Evolutionary conservation across 2,329 filamentous ascomycete genomes (phyloP).

Genomic region (Fusarium coffeatum): DNA sequence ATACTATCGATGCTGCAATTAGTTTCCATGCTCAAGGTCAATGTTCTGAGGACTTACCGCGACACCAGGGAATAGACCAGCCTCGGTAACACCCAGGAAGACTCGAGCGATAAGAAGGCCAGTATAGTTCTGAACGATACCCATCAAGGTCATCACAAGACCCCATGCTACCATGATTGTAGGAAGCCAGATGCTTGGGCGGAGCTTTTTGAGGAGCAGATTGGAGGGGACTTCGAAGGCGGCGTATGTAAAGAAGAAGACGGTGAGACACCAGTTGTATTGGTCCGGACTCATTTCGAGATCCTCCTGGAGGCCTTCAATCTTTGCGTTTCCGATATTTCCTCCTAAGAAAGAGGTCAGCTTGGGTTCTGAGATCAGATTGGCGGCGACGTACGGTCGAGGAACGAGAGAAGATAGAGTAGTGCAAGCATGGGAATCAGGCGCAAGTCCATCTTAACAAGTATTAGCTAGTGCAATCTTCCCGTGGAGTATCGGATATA

Average conservation of each 20-base stretch:
- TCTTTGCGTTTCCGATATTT: slow-evolving; percentile 76
- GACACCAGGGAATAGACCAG: slow-evolving; percentile 75
- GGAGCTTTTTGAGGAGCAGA: slow-evolving; percentile 77
- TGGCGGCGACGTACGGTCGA: slow-evolving; percentile 62
- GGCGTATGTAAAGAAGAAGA: slow-evolving; percentile 85
- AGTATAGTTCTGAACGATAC: slow-evolving; percentile 61
- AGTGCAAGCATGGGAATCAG: slow-evolving; percentile 72
- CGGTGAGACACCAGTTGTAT: slow-evolving; percentile 76
- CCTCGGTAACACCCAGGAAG: slow-evolving; percentile 73
- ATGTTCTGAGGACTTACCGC: slow-evolving; percentile 49
- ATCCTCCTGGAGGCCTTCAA: slow-evolving; percentile 66
- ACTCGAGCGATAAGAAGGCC: slow-evolving; percentile 64
- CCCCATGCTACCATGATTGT: slow-evolving; percentile 76
- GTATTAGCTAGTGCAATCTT: background rate
- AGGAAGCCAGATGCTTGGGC: slow-evolving; percentile 80
- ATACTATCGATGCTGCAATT: slow-evolving; percentile 49
- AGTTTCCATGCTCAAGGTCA: background rate
- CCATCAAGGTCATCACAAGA: slow-evolving; percentile 63
- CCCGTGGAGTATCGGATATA: slow-evolving; percentile 24
- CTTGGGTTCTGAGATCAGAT: too few relatives aligned
- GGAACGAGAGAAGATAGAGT: slow-evolving; percentile 75
- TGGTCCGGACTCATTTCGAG: slow-evolving; percentile 70
- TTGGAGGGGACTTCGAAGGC: slow-evolving; percentile 83
- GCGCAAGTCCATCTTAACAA: slow-evolving; percentile 60
- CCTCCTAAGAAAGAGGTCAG: slow-evolving; percentile 54